Evolutionary conservation across 495 filamentous ascomycete species (phyloP).

Genomic region (Penicillium macrosclerotiorum): DNA sequence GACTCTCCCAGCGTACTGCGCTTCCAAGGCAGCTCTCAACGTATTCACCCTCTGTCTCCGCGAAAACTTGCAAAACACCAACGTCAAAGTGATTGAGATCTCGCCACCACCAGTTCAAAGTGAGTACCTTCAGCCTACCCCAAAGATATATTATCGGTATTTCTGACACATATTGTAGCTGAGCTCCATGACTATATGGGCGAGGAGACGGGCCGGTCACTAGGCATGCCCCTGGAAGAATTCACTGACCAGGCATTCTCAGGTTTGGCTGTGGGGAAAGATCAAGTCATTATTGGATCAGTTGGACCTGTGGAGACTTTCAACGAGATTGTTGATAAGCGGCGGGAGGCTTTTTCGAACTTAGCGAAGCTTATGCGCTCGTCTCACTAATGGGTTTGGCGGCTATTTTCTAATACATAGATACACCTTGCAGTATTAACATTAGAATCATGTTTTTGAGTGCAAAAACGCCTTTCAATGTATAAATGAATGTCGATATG

Average conservation of each 20-base stretch:
- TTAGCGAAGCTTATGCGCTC: slow-evolving; percentile 16
- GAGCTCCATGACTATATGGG: slow-evolving; percentile 45
- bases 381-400: too few species aligned
- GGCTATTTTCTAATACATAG: too few species aligned
- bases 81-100: slow-evolving; percentile 61
- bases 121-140: too few species aligned
- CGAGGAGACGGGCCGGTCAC: slow-evolving; percentile 32
- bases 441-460: too few species aligned
- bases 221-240: slow-evolving; percentile 61
- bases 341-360: slow-evolving; percentile 29
- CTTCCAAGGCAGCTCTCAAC: slow-evolving; percentile 45
- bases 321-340: slow-evolving; percentile 32
- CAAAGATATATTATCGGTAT: too few species aligned
- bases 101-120: slow-evolving; percentile 67
- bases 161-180: slow-evolving; percentile 16
- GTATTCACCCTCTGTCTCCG: slow-evolving; percentile 54
- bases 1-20: slow-evolving; percentile 39
- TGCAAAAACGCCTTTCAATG: too few species aligned
- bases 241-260: slow-evolving; percentile 58
- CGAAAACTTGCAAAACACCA: slow-evolving; percentile 50
- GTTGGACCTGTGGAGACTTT: slow-evolving; percentile 31
- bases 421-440: too few species aligned
- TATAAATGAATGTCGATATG: too few species aligned
- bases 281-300: slow-evolving; percentile 35
- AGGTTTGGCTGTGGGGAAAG: slow-evolving; percentile 49